A percentile compares a stretch with the other conserved stretches of the same genome.
These are phyloP conservation scores for Oryza nivara DNA, from an alignment of 176 grass and related monocot species.

Conservation along the genomic window DNA sequence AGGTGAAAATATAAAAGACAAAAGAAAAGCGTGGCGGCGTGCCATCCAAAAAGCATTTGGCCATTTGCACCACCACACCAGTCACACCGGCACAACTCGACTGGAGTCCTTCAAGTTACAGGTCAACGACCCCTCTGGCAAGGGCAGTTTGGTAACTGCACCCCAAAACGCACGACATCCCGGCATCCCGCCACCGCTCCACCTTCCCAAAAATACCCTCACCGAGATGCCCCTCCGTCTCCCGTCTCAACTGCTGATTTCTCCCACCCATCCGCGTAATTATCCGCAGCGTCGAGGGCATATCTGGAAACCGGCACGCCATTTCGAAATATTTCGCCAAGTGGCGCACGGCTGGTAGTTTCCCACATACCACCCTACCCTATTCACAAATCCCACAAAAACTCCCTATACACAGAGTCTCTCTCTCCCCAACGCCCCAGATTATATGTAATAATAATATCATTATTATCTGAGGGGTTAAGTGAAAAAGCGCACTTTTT, in stretches of 20 bases:
- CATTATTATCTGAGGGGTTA: accelerated
- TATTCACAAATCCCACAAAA: accelerated
- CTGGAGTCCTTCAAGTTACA: neutral
- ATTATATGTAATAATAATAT: neutral
- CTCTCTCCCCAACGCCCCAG: no score
- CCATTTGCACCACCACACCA: no score
- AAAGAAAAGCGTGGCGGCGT: no score
- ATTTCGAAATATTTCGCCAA: slow-evolving; percentile 43
- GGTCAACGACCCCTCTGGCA: neutral
- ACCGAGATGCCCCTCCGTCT: neutral
- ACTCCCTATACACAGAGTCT: neutral
- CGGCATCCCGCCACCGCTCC: neutral
- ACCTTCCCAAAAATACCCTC: neutral
- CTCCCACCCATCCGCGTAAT: neutral
- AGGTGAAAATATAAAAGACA: no score
- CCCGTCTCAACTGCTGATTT: neutral
- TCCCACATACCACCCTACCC: neutral
- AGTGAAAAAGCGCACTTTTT: accelerated
- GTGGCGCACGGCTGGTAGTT: neutral
- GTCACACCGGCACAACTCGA: no score
- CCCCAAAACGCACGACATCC: neutral
- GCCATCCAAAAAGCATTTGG: no score
- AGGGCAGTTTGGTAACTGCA: slow-evolving; percentile 14
- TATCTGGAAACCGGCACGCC: neutral
- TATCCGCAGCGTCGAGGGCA: neutral